These are phyloP conservation scores for Mentha longifolia DNA, from an alignment of 257 asterid genomes.

Conservation along the genomic window DNA sequence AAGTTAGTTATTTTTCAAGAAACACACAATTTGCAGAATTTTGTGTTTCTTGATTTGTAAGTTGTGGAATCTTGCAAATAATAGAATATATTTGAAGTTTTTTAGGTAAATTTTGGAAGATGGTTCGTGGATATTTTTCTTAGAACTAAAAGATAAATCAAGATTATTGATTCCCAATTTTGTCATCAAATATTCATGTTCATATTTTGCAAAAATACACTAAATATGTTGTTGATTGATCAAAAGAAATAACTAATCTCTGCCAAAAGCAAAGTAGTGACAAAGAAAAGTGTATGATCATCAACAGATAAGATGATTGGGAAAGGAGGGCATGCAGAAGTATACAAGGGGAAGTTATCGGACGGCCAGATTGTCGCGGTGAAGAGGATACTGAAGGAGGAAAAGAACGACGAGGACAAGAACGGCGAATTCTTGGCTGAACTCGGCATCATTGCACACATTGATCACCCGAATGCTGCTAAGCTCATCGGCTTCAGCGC, in stretches of 20 bases:
- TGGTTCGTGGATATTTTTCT: too few relatives aligned
- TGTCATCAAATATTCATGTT: background rate
- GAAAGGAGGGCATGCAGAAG: slow-evolving; percentile 97
- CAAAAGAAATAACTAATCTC: too few relatives aligned
- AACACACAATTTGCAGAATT: too few relatives aligned
- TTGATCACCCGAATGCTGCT: slow-evolving; percentile 89
- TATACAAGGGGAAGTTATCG: slow-evolving; percentile 73
- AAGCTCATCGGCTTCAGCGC: slow-evolving; percentile 82
- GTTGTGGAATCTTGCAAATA: slow-evolving; percentile 5
- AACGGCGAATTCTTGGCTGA: slow-evolving; percentile 86
- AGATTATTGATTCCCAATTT: background rate
- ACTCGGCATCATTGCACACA: slow-evolving; percentile 92
- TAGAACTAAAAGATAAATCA: background rate
- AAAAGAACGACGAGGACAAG: slow-evolving; percentile 77
- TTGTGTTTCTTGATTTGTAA: too few relatives aligned
- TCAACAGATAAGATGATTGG: slow-evolving; percentile 75
- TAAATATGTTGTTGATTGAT: too few relatives aligned
- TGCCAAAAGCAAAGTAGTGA: too few relatives aligned
- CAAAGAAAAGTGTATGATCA: background rate
- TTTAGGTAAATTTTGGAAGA: background rate
- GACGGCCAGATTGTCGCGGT: slow-evolving; percentile 90
- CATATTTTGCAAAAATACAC: background rate
- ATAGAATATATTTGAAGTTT: background rate
- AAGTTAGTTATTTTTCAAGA: too few relatives aligned
- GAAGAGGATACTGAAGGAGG: slow-evolving; percentile 67